A percentile compares a stretch with the other conserved stretches of the same genome.
Evolutionary conservation across 805 yeast species (phyloP).

Genomic region (Saturnispora kantuleensis): DNA sequence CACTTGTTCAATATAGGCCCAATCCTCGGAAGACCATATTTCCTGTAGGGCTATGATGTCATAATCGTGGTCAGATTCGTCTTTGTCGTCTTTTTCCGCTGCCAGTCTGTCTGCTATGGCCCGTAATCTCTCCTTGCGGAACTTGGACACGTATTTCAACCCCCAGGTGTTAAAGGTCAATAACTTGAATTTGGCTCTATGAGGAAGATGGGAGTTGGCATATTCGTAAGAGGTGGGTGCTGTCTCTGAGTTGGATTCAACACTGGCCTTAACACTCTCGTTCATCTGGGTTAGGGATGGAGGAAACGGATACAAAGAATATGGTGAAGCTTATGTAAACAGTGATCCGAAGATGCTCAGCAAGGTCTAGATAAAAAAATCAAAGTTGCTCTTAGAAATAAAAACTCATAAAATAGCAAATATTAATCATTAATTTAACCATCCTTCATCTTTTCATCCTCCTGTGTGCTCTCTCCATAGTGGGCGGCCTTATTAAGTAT

Average conservation of each 20-base stretch:
- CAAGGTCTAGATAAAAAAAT: too few species aligned
- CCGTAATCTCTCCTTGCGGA: slow-evolving; percentile 49
- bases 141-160: slow-evolving; percentile 69
- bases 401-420: too few species aligned
- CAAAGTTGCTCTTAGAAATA: too few species aligned
- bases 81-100: slow-evolving; percentile 8
- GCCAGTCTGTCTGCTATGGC: slow-evolving; percentile 68
- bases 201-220: neutral
- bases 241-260: neutral
- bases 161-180: slow-evolving; percentile 87
- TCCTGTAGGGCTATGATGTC: slow-evolving; percentile 93
- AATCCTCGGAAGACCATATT: slow-evolving; percentile 82
- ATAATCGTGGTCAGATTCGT: slow-evolving; percentile 33
- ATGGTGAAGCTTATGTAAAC: too few species aligned
- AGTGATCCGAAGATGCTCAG: too few species aligned
- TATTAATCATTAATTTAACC: too few species aligned
- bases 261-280: neutral
- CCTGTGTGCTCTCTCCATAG: too few species aligned
- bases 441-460: too few species aligned
- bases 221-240: neutral
- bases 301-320: too few species aligned
- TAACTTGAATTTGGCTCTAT: slow-evolving; percentile 30
- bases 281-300: too few species aligned
- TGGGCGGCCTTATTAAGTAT: slow-evolving; percentile 6
- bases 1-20: slow-evolving; percentile 46